A percentile compares a stretch with the other conserved stretches of the same genome.
phyloP scores from a whole-genome alignment of 2,329 filamentous ascomycete genomes.

The Colletotrichum tropicale region DNA sequence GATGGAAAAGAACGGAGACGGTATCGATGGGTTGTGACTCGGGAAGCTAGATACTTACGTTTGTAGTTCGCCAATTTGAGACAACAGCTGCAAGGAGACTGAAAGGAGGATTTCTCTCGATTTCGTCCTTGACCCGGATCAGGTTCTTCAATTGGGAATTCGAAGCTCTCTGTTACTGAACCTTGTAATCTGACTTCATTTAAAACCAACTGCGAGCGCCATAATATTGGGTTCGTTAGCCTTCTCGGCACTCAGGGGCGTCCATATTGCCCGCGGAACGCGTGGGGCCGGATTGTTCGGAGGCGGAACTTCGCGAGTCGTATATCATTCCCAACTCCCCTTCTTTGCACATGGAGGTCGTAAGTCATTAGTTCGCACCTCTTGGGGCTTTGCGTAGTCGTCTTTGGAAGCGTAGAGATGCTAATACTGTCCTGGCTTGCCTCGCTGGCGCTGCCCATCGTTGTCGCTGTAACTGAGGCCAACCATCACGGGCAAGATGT shows the following conservation, averaged over 20 bases:
- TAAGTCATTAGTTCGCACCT: rapidly evolving
- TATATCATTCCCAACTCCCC: not conserved
- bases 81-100: not conserved
- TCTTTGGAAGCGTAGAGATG: not conserved
- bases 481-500: not conserved
- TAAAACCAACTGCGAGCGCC: not conserved
- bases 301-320: not conserved
- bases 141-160: rapidly evolving
- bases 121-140: not conserved
- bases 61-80: not conserved
- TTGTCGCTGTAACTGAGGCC: not conserved
- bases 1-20: no score
- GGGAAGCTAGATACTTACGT: not conserved
- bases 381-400: not conserved
- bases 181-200: not conserved
- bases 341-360: not conserved
- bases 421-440: not conserved
- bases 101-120: not conserved
- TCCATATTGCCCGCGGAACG: not conserved
- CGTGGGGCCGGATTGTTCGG: not conserved
- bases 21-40: not conserved
- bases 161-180: rapidly evolving
- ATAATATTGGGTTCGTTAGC: not conserved
- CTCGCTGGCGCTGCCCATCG: not conserved
- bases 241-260: not conserved